Conservation (phyloP, 495 filamentous ascomycete genomes). For the Podospora bellae-mahoneyi region DNA sequence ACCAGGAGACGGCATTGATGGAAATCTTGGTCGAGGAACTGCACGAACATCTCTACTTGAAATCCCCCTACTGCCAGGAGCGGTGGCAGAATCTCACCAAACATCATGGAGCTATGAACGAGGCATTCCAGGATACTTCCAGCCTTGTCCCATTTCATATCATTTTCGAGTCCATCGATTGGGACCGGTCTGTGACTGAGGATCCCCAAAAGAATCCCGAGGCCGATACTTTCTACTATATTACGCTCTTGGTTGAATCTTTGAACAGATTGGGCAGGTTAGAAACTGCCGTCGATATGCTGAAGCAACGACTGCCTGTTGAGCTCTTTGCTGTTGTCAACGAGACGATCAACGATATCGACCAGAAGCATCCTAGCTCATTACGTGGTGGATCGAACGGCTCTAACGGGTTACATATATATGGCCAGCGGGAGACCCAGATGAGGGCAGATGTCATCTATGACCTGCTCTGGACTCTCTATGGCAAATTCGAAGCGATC, state of each 20-base stretch:
- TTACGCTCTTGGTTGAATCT: constrained; percentile 81
- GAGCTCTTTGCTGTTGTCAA: constrained; percentile 93
- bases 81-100: constrained; percentile 77
- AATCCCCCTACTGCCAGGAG: constrained; percentile 93
- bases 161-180: constrained; percentile 77
- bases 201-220: constrained; percentile 89
- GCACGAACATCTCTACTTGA: constrained; percentile 95
- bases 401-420: constrained; percentile 59
- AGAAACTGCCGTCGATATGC: constrained; percentile 77
- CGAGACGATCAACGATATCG: constrained; percentile 89
- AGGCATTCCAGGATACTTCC: constrained; percentile 46
- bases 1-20: constrained; percentile 85
- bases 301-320: constrained; percentile 90
- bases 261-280: constrained; percentile 83
- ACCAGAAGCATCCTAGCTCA: constrained; percentile 79
- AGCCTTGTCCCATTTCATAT: constrained; percentile 60
- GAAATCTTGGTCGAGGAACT: constrained; percentile 96
- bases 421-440: constrained; percentile 63
- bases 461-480: constrained; percentile 86
- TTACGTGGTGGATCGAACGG: constrained; percentile 52
- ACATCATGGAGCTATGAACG: constrained; percentile 42
- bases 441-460: constrained; percentile 77
- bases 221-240: constrained; percentile 89
- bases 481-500: constrained; percentile 95
- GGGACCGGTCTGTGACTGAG: constrained; percentile 65